Evolutionary conservation across 148 eudicot species (phyloP).

Genomic region (Arbutus unedo): DNA sequence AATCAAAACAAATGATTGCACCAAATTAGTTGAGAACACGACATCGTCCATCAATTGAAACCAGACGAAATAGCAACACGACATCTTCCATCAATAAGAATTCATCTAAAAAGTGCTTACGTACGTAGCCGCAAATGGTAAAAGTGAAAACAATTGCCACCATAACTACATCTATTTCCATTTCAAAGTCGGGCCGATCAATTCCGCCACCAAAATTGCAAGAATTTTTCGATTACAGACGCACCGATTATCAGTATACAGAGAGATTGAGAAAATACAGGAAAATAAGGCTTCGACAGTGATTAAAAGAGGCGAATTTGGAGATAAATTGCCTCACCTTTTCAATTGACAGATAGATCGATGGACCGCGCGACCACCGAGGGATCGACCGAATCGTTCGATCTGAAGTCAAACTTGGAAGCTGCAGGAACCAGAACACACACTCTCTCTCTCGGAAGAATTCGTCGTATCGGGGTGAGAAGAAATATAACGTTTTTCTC

Average conservation of each 20-base stretch:
- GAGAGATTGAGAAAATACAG: background rate
- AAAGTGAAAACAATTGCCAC: no score
- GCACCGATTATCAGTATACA: background rate
- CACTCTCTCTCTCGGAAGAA: no score
- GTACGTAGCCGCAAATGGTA: no score
- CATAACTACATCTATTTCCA: no score
- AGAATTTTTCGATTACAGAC: background rate
- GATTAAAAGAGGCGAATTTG: background rate
- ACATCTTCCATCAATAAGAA: background rate
- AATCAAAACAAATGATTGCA: background rate
- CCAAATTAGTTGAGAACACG: background rate
- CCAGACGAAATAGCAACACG: background rate
- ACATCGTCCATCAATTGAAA: background rate
- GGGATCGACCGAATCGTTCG: background rate
- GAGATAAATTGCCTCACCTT: background rate
- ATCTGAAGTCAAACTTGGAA: background rate
- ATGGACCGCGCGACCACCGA: background rate
- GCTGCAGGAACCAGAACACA: no score
- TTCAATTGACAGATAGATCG: background rate
- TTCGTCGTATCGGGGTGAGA: background rate
- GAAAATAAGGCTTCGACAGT: background rate
- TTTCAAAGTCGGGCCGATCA: background rate
- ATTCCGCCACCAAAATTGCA: background rate
- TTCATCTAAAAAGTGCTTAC: background rate
- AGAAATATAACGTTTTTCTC: no score